Evolutionary conservation across 345 rosid species (phyloP).

Genomic region (Excoecaria agallocha): DNA sequence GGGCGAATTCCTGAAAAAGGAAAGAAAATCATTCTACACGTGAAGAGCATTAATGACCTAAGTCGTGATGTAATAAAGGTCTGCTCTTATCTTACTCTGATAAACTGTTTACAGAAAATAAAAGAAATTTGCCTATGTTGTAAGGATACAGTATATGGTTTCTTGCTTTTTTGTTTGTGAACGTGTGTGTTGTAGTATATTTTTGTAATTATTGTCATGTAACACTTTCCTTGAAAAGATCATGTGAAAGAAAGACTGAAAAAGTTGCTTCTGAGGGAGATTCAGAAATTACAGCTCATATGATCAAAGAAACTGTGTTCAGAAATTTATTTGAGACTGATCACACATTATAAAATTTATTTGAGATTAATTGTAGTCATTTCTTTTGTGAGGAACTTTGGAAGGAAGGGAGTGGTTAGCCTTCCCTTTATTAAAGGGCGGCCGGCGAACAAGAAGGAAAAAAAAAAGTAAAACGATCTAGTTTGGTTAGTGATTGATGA

Average conservation of each 20-base stretch:
- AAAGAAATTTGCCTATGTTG: neutral
- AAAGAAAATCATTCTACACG: slow-evolving; percentile 60
- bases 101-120: neutral
- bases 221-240: neutral
- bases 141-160: neutral
- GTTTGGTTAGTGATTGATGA: neutral
- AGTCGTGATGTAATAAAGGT: slow-evolving; percentile 96
- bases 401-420: neutral
- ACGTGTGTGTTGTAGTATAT: too few relatives aligned
- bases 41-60: slow-evolving; percentile 54
- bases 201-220: neutral
- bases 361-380: neutral
- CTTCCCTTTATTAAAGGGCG: neutral
- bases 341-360: neutral
- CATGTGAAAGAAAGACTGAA: neutral
- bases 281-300: neutral
- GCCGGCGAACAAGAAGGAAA: neutral
- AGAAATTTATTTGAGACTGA: neutral
- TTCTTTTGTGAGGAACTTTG: neutral
- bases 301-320: neutral
- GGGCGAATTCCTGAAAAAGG: slow-evolving; percentile 86
- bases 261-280: neutral
- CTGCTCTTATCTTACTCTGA: neutral
- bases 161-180: neutral
- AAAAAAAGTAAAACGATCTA: neutral